Evolutionary conservation across 2,329 filamentous ascomycete genomes (phyloP).

Genomic region (Colletotrichum theobromicola): DNA sequence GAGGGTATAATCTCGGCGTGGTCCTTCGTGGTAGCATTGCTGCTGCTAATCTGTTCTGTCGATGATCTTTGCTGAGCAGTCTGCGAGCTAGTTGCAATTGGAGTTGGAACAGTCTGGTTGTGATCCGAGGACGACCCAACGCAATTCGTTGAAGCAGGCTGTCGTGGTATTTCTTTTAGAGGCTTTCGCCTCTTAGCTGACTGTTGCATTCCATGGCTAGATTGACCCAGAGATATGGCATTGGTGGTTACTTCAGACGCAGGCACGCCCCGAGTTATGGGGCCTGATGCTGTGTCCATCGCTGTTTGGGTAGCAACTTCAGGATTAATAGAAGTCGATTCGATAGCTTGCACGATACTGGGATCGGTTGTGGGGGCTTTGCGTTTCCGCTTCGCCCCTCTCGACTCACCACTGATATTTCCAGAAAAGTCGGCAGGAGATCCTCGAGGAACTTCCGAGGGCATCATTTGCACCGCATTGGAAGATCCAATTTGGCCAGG

Average conservation of each 20-base stretch:
- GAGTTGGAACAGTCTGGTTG: not conserved
- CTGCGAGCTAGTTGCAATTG: not conserved
- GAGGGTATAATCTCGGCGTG: not conserved
- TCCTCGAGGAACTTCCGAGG: not conserved
- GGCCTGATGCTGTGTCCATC: not conserved
- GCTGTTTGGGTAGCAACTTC: not conserved
- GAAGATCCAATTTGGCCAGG: not conserved
- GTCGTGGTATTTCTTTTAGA: not conserved
- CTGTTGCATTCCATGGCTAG: not conserved
- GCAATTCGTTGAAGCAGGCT: not conserved
- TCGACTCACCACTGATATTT: not conserved
- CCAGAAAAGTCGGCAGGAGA: not conserved
- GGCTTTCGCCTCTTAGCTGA: not conserved
- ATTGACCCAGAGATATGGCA: not conserved
- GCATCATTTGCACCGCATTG: not conserved
- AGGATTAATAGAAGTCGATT: not conserved
- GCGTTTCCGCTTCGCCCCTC: not conserved
- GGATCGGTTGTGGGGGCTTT: not conserved
- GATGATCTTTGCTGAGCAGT: not conserved
- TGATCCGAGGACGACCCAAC: not conserved
- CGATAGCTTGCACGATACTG: not conserved
- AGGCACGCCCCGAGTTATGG: not conserved
- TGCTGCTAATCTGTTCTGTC: not conserved
- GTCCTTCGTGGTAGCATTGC: not conserved
- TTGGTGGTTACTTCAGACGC: not conserved